These are phyloP conservation scores for Pleurotus pulmonarius DNA, from an alignment of 768 basidiomycete species.

Conservation along the genomic window DNA sequence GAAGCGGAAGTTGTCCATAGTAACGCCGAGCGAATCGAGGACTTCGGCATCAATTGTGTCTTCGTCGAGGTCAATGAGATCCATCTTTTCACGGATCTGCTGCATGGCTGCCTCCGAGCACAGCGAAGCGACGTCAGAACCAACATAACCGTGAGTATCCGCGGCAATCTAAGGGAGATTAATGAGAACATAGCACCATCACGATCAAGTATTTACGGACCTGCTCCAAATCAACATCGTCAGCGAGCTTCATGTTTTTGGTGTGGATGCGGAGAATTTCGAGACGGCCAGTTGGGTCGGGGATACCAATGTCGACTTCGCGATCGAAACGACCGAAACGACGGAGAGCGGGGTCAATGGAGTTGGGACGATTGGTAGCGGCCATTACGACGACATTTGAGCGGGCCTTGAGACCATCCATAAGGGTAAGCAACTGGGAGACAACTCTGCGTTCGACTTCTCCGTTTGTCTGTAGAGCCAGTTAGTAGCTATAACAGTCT, in stretches of 20 bases:
- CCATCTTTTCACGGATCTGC: conserved; percentile 99
- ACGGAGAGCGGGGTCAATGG: conserved; percentile 96
- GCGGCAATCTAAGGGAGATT: conserved; percentile 74
- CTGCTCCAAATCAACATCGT: conserved; percentile 97
- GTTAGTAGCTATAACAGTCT: conserved; percentile 2
- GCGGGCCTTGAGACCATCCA: conserved; percentile 98
- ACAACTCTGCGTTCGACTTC: conserved; percentile 99
- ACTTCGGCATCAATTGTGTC: conserved; percentile 99
- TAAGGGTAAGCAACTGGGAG: conserved; percentile 95
- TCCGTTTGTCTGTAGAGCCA: conserved; percentile 77
- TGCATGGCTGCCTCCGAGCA: conserved; percentile 99
- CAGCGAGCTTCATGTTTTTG: conserved; percentile 98
- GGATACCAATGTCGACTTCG: conserved; percentile 99
- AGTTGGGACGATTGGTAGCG: conserved; percentile 97
- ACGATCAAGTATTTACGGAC: conserved; percentile 29
- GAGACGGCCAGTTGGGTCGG: conserved; percentile 97
- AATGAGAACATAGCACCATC: neutral
- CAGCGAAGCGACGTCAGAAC: conserved; percentile 94
- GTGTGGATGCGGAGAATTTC: conserved; percentile 99
- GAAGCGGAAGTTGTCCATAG: conserved; percentile 99
- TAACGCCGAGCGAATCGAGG: conserved; percentile 96
- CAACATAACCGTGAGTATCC: conserved; percentile 99
- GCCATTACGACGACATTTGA: conserved; percentile 99
- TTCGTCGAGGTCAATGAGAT: conserved; percentile 90
- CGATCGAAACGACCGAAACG: conserved; percentile 99